phyloP scores from a whole-genome alignment of 495 filamentous ascomycete species.

The Xylaria scruposa region DNA sequence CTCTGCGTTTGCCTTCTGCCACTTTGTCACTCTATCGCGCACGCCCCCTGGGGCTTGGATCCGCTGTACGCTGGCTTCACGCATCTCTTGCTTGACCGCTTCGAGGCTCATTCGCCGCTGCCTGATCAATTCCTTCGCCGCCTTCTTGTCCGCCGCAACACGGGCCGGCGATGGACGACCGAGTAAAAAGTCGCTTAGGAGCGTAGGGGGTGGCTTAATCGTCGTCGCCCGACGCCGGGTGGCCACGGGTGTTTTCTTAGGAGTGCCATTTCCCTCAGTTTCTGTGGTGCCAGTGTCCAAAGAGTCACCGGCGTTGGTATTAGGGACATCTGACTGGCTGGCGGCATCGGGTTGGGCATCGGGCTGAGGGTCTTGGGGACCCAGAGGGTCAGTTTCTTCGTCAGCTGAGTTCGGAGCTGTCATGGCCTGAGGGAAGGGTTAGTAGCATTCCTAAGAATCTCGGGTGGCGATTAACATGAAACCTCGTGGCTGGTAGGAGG shows the following conservation, averaged over 20 bases:
- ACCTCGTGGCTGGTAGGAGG: background rate
- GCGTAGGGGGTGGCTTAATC: constrained; percentile 45
- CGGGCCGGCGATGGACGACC: constrained; percentile 58
- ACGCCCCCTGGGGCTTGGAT: constrained; percentile 61
- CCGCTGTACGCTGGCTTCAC: constrained; percentile 51
- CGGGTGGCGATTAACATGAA: background rate
- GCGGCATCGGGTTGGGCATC: constrained; percentile 14
- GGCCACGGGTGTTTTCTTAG: constrained; percentile 51
- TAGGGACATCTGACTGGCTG: constrained; percentile 26
- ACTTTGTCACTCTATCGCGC: constrained; percentile 72
- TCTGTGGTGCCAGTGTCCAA: constrained; percentile 20
- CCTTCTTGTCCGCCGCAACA: constrained; percentile 44
- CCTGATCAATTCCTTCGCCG: constrained; percentile 43
- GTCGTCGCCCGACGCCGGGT: constrained; percentile 38
- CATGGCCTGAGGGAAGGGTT: constrained; percentile 36
- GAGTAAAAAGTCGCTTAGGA: constrained; percentile 61
- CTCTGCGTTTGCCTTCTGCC: constrained; percentile 73
- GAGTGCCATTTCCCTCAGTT: constrained; percentile 37
- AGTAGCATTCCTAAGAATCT: constrained; percentile 20
- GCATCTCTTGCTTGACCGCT: constrained; percentile 58
- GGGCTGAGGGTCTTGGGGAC: constrained; percentile 31
- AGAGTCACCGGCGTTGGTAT: constrained; percentile 27
- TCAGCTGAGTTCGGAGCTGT: constrained; percentile 38
- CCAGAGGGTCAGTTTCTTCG: constrained; percentile 40
- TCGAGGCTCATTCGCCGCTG: constrained; percentile 54